Percentiles rank a stretch among this genome's conserved stretches.
phyloP scores from a whole-genome alignment of 345 rosid species.

The Eucalyptus marginata region DNA sequence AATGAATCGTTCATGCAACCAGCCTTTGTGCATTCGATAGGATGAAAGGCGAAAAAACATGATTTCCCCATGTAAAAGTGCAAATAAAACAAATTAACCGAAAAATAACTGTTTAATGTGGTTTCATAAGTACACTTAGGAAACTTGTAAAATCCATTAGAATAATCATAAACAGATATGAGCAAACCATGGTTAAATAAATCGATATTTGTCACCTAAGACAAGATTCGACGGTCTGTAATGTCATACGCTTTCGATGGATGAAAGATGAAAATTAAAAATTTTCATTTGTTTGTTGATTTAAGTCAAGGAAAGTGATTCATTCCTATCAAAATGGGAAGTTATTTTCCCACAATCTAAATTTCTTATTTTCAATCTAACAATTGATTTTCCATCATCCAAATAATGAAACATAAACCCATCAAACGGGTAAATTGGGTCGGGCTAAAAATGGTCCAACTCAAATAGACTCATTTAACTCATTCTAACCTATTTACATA shows the following conservation, averaged over 20 bases:
- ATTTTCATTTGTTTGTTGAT: no score
- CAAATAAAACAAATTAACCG: not conserved
- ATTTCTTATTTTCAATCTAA: not conserved
- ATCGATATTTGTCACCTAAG: fast-evolving
- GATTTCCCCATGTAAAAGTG: not conserved
- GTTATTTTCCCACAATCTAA: not conserved
- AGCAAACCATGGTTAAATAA: not conserved
- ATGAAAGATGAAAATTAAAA: not conserved
- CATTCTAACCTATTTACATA: fast-evolving
- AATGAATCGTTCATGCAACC: not conserved
- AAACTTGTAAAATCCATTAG: not conserved
- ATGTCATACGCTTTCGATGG: not conserved
- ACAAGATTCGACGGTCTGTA: not conserved
- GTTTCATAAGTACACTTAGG: not conserved
- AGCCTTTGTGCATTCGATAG: not conserved
- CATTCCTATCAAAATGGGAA: fast-evolving
- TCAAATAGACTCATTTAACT: no score
- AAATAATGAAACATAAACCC: fast-evolving
- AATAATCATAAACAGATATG: not conserved
- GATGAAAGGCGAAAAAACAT: not conserved
- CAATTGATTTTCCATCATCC: no score
- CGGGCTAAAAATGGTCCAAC: fast-evolving
- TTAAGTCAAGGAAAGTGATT: not conserved
- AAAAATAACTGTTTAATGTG: not conserved
- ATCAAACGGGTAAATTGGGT: fast-evolving